Evolutionary conservation across 208 protist species (phyloP).

Genomic region (Crithidia brevicula): DNA sequence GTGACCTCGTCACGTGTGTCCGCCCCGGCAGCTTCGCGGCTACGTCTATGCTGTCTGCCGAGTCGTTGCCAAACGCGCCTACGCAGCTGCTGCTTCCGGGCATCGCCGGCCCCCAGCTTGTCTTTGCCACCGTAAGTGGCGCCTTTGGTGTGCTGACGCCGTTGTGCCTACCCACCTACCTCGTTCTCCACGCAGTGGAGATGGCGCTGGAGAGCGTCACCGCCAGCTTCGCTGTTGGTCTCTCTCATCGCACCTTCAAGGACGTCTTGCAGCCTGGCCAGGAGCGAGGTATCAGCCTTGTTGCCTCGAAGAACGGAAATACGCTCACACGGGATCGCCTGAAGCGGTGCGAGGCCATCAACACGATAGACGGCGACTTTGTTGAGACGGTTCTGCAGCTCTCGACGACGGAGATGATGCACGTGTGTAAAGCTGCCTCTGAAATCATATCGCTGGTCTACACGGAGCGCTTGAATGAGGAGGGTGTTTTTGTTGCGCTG

Average conservation of each 20-base stretch:
- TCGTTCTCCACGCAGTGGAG: conserved; percentile 62
- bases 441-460: conserved; percentile 10
- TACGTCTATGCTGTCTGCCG: conserved; percentile 11
- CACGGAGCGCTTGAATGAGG: neutral
- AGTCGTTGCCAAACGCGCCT: neutral
- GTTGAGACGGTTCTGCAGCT: conserved; percentile 50
- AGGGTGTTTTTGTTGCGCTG: conserved; percentile 6
- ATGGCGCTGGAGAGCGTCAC: conserved; percentile 30
- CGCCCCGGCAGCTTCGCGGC: conserved; percentile 70
- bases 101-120: conserved; percentile 56
- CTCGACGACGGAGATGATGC: neutral
- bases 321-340: conserved; percentile 21
- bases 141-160: conserved; percentile 78
- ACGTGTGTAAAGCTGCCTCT: conserved; percentile 16
- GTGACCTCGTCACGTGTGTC: conserved; percentile 73
- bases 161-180: conserved; percentile 46
- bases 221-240: conserved; percentile 30
- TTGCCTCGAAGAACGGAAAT: conserved; percentile 18
- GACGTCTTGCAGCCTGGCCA: conserved; percentile 57
- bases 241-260: conserved; percentile 47
- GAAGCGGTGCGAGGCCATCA: conserved; percentile 17
- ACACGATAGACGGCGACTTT: conserved; percentile 52
- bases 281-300: conserved; percentile 46
- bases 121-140: conserved; percentile 78
- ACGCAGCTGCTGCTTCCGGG: conserved; percentile 35